Evolutionary conservation across 192 early-diverging fungal species (phyloP), one percentile per base, ranked within the genome.

Genomic region (Linnemannia elongata): DNA sequence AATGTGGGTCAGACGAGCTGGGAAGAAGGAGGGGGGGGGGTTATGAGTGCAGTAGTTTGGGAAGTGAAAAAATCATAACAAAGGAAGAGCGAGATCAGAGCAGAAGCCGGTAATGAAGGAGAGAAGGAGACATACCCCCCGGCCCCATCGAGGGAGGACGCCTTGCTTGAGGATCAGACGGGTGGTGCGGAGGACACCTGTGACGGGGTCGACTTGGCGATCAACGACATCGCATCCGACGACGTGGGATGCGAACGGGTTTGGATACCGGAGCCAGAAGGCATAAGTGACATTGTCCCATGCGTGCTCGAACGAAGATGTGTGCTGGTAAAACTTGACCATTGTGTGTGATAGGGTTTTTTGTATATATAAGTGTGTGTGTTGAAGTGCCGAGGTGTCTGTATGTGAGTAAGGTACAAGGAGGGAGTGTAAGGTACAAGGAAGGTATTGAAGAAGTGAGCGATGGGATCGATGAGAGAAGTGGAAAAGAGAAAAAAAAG

Each of bases 191-290:
- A 99, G 88, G 70, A 95, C 89, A 35, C 97, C 97, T 0, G 95
- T 95, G 6, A 90, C 89, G 18, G 93, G 90, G 81, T 98, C 96
- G 7, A 98, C 92, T 55, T 90, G 89, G 39, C 98, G 92, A 75
- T 97, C 97, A 22, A 99, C 92, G n/a, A 98, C 97, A 90, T 99
- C 99, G 30, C 94, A 92, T 6, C 97, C 89, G 66, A 99, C 88
- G 24, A 99, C 99, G 89, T 99, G 99, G 12, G 94, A 92, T 6
- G 99, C 96, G 89, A 97, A 98, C 36, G 99, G 99, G 88, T 99
- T 99, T 68, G 99, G 99, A 90, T 99, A 99, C 63, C 98, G 95
- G 82, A 96, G 89, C 93, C 95, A 97, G 76, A 99, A 96, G 30
- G 97, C 97, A 75, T 92, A 93, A 15, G 97, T 96, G 72, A 99